Conservation (phyloP, 306 rosid species). For the Malus asiatica region DNA sequence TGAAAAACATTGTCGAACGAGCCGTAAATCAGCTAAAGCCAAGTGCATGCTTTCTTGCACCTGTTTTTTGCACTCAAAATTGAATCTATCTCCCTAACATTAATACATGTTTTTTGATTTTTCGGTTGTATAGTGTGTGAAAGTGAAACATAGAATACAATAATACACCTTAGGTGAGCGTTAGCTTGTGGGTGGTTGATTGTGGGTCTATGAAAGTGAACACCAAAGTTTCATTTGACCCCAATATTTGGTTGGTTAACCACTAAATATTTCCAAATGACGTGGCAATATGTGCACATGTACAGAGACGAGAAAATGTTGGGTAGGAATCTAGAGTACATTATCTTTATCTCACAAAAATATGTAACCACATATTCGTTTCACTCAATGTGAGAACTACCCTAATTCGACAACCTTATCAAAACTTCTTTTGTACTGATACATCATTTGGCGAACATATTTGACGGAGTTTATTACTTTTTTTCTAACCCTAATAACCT, state of each 20-base stretch:
- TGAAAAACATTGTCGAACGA: too few relatives aligned
- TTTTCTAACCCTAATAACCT: background rate
- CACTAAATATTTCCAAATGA: background rate
- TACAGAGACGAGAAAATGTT: too few relatives aligned
- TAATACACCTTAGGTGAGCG: background rate
- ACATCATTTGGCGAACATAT: background rate
- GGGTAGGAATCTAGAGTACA: fast-evolving
- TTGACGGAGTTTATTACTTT: background rate
- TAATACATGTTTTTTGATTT: background rate
- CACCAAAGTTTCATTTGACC: background rate
- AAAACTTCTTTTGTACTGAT: background rate
- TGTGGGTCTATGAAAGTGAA: constrained; percentile 1
- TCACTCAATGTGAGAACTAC: fast-evolving
- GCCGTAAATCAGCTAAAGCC: too few relatives aligned
- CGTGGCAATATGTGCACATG: too few relatives aligned
- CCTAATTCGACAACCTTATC: too few relatives aligned
- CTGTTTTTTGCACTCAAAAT: too few relatives aligned
- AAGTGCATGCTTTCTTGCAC: too few relatives aligned
- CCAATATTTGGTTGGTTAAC: constrained; percentile 8
- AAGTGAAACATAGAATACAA: background rate
- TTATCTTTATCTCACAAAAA: too few relatives aligned
- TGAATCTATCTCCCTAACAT: too few relatives aligned
- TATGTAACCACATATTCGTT: fast-evolving
- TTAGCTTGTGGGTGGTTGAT: background rate
- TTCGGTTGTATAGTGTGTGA: background rate